Evolutionary conservation across 2,329 filamentous ascomycete species (phyloP).

Genomic region (Didymella exigua): DNA sequence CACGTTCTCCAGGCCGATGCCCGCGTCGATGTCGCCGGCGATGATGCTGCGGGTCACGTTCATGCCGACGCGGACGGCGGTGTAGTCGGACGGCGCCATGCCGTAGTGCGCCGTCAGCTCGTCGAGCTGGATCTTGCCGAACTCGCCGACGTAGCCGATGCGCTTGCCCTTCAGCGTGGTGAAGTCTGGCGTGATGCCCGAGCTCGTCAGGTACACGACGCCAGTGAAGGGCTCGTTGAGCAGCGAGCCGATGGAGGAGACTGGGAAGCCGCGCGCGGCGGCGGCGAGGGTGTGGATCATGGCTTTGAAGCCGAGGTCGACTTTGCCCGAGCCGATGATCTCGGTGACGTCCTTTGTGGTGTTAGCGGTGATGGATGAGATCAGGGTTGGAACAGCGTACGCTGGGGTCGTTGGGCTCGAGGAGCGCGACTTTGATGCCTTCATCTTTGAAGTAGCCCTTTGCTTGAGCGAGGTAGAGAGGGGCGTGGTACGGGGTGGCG

Average conservation of each 20-base stretch:
- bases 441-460: slow-evolving; percentile 77
- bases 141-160: slow-evolving; percentile 81
- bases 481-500: slow-evolving; percentile 80
- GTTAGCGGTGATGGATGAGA: slow-evolving; percentile 13
- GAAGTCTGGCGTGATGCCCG: slow-evolving; percentile 77
- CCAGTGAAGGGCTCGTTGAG: slow-evolving; percentile 82
- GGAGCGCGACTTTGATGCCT: slow-evolving; percentile 75
- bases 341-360: slow-evolving; percentile 71
- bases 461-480: slow-evolving; percentile 76
- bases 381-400: slow-evolving; percentile 46
- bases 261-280: slow-evolving; percentile 75
- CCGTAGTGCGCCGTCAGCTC: slow-evolving; percentile 79
- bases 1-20: slow-evolving; percentile 79
- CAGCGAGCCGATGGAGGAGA: slow-evolving; percentile 73
- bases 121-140: slow-evolving; percentile 82
- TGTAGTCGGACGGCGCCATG: slow-evolving; percentile 75
- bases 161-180: slow-evolving; percentile 74
- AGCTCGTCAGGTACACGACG: slow-evolving; percentile 75
- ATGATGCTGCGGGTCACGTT: slow-evolving; percentile 80
- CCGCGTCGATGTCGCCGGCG: slow-evolving; percentile 73
- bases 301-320: slow-evolving; percentile 80
- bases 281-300: slow-evolving; percentile 84
- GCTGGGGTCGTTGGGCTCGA: slow-evolving; percentile 80
- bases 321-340: slow-evolving; percentile 76
- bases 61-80: slow-evolving; percentile 79